Percentiles rank a stretch among this genome's conserved stretches.
Evolutionary conservation across 148 eudicot genomes (phyloP).

Genomic region (Agrostemma githago): DNA sequence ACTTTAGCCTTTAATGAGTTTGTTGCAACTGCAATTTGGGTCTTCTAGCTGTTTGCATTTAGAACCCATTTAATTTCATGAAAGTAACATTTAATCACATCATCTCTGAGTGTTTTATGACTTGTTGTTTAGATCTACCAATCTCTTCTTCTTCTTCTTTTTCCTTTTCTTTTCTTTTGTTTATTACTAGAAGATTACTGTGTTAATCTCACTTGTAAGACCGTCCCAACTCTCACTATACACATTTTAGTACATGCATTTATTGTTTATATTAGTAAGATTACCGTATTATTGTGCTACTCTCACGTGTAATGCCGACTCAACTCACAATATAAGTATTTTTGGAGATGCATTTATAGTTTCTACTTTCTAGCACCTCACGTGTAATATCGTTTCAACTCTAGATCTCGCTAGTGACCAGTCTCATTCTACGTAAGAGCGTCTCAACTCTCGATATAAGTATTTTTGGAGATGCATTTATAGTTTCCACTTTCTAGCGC

Average conservation of each 20-base stretch:
- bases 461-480: no score
- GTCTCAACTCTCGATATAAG: no score
- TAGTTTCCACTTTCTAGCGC: not conserved
- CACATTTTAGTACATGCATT: no score
- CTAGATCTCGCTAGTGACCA: no score
- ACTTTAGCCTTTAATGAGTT: conserved; percentile 61
- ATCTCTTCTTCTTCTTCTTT: not conserved
- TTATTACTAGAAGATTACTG: not conserved
- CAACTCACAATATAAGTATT: no score
- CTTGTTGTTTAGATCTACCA: not conserved
- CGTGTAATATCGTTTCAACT: no score
- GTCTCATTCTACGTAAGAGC: no score
- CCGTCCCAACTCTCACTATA: not conserved
- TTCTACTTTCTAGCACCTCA: not conserved
- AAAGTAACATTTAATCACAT: conserved; percentile 27
- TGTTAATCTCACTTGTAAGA: not conserved
- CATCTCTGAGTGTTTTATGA: conserved; percentile 2
- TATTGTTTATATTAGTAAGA: no score
- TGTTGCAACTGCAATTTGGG: conserved; percentile 59
- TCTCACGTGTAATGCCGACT: no score
- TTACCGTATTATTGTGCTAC: no score
- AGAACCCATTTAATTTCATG: conserved; percentile 37
- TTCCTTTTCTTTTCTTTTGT: no score
- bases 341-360: not conserved
- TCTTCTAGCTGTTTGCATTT: conserved; percentile 36